Conservation (phyloP, 2,329 filamentous ascomycete species). For the Cladobotryum mycophilum region DNA sequence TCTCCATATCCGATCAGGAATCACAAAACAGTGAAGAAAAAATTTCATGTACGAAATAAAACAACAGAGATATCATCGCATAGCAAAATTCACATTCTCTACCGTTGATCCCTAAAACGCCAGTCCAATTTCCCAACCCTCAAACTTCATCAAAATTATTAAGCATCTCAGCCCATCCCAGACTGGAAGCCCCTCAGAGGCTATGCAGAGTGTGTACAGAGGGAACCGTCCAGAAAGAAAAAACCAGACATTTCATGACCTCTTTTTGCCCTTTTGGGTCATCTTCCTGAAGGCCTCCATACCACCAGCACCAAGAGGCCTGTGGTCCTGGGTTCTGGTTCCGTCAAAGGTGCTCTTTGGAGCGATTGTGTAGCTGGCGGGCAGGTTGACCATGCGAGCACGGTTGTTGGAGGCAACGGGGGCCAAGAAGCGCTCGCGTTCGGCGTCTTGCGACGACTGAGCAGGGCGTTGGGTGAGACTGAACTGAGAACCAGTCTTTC, state of each 20-base stretch:
- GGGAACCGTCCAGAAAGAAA: too few species aligned
- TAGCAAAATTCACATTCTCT: not conserved
- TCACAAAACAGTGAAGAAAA: not conserved
- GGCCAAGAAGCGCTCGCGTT: constrained; percentile 53
- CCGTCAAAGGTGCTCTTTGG: constrained; percentile 57
- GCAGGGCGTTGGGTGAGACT: constrained; percentile 45
- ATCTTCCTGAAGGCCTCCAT: constrained; percentile 61
- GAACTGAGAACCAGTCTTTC: constrained; percentile 42
- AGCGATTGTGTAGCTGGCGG: constrained; percentile 53
- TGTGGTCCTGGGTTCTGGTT: constrained; percentile 43
- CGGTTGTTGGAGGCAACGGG: constrained; percentile 50
- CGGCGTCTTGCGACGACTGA: constrained; percentile 40
- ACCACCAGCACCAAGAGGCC: constrained; percentile 57
- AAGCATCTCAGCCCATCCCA: not conserved
- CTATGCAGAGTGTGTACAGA: not conserved
- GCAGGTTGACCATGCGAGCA: constrained; percentile 48
- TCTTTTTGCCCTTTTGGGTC: constrained; percentile 57
- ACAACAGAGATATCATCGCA: not conserved
- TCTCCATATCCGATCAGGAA: not conserved
- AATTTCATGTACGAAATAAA: too few species aligned
- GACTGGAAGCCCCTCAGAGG: too few species aligned
- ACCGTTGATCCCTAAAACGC: constrained; percentile 5
- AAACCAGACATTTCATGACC: constrained; percentile 12
- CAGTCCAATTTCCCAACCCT: not conserved
- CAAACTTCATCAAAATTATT: not conserved